Evolutionary conservation across 1,284 basidiomycete genomes (phyloP), one percentile per base, ranked within the genome.

Genomic region (Leccinum fallax): DNA sequence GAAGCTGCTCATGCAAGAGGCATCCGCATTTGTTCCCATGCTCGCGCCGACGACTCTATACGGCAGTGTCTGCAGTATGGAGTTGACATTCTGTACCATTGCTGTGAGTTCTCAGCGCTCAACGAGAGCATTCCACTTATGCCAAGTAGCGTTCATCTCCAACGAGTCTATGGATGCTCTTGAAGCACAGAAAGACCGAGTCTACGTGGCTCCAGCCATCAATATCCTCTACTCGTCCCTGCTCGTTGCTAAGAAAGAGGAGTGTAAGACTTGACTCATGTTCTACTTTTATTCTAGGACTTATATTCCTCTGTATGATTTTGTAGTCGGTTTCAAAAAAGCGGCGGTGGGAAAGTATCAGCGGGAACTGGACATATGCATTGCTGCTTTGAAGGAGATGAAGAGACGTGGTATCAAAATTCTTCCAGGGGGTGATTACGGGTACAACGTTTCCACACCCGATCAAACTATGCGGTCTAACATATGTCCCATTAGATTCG

Each of bases 361-460:
- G 38, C 65, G 74, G 30, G 72, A 73, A 19, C 48, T 76, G 7
- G 75, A 76, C 26, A 68, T 74, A 28, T 73, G 69, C 10, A 64
- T 77, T n/a, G 66, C 71, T 15, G 74, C 71, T 11, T 53, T 76
- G 58, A 71, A 74, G 53, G 74, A 76, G 55, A 77, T 76, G 74
- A 72, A 71, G 60, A 67, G 8, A 43, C 72, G 75, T 0, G 76
- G 75, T 4, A 69, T 75, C 49, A 74, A 70, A 52, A 36, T 76
- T 38, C 71, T 77, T 59, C 72, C 72, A 2, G 74, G 72, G 0
- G 74, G 74, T 54, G 71, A 73, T 57, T 73, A 75, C 55, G 74
- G 72, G 72, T 74, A 28, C 2, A 71, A 69, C 8, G 4, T 24
- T 52, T 38, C 4, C 5, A 4, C 5, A 28, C 49, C 11, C 13